Conservation (phyloP, 371 early-diverging fungal species). For the Nematocida minor region DNA sequence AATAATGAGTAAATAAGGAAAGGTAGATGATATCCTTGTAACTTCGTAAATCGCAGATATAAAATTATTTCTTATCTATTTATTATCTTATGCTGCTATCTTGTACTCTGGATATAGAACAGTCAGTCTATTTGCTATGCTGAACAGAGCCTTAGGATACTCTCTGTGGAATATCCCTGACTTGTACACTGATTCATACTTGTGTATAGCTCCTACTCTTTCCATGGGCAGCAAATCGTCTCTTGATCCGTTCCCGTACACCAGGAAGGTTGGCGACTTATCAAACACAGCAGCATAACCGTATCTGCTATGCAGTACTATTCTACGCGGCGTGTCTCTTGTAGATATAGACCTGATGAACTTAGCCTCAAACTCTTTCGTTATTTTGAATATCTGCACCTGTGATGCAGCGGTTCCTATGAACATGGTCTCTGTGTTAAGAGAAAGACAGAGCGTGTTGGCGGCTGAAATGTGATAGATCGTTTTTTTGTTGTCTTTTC, state of each 20-base stretch:
- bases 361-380: not conserved
- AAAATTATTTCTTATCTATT: too few relatives aligned
- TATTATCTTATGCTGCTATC: too few relatives aligned
- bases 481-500: constrained; percentile 32
- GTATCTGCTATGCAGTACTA: constrained; percentile 21
- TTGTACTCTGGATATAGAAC: not conserved
- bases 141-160: not conserved
- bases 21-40: too few relatives aligned
- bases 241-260: constrained; percentile 10
- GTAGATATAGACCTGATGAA: constrained; percentile 30
- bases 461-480: constrained; percentile 41
- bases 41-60: too few relatives aligned
- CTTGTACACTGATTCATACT: constrained; percentile 9
- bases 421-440: constrained; percentile 1
- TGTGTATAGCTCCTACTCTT: constrained; percentile 46
- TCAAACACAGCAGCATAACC: constrained; percentile 46
- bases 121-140: not conserved
- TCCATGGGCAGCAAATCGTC: not conserved
- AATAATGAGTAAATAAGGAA: too few relatives aligned
- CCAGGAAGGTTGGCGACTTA: constrained; percentile 33
- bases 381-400: constrained; percentile 36
- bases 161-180: constrained; percentile 33
- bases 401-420: constrained; percentile 38
- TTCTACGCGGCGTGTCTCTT: constrained; percentile 20
- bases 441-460: constrained; percentile 9